phyloP scores from a whole-genome alignment of 441 rosid species.

The Metrosideros polymorpha region DNA sequence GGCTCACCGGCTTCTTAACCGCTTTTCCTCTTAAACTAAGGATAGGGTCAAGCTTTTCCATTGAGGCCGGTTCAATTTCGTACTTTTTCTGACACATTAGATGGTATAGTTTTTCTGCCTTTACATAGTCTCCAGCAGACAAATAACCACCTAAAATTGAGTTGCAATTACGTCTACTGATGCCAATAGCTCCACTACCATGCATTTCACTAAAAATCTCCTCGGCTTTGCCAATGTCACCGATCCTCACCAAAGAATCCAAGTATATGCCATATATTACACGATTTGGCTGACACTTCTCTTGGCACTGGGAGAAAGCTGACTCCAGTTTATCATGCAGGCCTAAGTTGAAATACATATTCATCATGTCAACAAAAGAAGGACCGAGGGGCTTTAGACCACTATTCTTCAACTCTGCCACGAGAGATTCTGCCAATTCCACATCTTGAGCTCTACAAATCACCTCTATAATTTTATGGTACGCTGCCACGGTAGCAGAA shows the following conservation, averaged over 20 bases:
- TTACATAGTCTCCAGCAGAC: conserved; percentile 37
- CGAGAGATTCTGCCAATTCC: conserved; percentile 50
- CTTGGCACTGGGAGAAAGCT: conserved; percentile 46
- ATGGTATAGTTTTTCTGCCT: conserved; percentile 57
- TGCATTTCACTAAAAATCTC: conserved; percentile 54
- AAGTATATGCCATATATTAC: conserved; percentile 55
- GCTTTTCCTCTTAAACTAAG: conserved; percentile 44
- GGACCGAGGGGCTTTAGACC: conserved; percentile 66
- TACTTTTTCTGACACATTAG: conserved; percentile 67
- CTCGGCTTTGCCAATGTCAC: conserved; percentile 51
- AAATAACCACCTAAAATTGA: conserved; percentile 51
- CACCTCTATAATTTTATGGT: conserved; percentile 72
- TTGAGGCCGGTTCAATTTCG: conserved; percentile 44
- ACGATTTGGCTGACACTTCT: conserved; percentile 56
- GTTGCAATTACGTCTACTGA: conserved; percentile 62
- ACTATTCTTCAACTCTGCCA: conserved; percentile 50
- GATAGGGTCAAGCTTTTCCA: conserved; percentile 57
- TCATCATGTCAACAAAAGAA: conserved; percentile 41
- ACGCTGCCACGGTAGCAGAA: conserved; percentile 44
- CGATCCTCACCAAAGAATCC: conserved; percentile 51
- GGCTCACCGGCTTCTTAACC: conserved; percentile 44
- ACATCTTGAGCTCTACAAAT: conserved; percentile 40
- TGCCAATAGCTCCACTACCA: conserved; percentile 33
- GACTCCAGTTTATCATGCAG: conserved; percentile 46
- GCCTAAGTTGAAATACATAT: conserved; percentile 48